Base-by-base conservation (phyloP, 352 stramenopile species). In the Globisporangium echinulatum region DNA sequence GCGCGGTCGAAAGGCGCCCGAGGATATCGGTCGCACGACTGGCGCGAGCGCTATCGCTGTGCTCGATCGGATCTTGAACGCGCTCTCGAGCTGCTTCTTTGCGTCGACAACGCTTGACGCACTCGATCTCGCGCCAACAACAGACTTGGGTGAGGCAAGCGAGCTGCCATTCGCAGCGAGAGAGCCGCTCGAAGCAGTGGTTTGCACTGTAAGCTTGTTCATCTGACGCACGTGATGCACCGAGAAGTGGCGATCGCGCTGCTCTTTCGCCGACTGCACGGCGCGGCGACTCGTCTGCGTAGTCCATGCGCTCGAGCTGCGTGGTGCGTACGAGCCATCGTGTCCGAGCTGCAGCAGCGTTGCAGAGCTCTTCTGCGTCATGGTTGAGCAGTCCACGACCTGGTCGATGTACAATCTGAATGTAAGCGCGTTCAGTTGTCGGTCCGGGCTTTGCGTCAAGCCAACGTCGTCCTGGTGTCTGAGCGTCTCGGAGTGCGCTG, bases 201-300 rank as follows among this genome's bases (percentile, higher is more conserved):
- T 53, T 17, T 53, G 49, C 25, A 3, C 8, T 43, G 66, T 54
- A 55, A 86, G 58, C 48, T 77, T 74, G 4, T 66, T 69, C 66
- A 88, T 82, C 59, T 86, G 76, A 7, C 74, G 76, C 25, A 77
- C 55, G 50, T 86, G 79, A 43, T 85, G 79, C 8, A 69, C 70
- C 0, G 76, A 85, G 25, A 66, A 68, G 39, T 62, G 46, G 1
- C 39, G 39, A 9, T 59, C 48, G 14, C 61, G 65, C 39, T 58
- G 59, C 9, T 67, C 58, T 44, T 85, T 85, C 43, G 68, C 64
- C 11, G 67, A 73, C 49, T 81, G 68, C 11, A 80, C 63, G 0
- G 19, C 44, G 38, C 74, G 63, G 19, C 66, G 61, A 43, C 67
- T 76, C 8, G 63, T 50, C 47, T 67, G 68, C 8, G 71, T 42